Evolutionary conservation across 2,329 filamentous ascomycete genomes (phyloP).

Genomic region (Elsinoe ampelina): DNA sequence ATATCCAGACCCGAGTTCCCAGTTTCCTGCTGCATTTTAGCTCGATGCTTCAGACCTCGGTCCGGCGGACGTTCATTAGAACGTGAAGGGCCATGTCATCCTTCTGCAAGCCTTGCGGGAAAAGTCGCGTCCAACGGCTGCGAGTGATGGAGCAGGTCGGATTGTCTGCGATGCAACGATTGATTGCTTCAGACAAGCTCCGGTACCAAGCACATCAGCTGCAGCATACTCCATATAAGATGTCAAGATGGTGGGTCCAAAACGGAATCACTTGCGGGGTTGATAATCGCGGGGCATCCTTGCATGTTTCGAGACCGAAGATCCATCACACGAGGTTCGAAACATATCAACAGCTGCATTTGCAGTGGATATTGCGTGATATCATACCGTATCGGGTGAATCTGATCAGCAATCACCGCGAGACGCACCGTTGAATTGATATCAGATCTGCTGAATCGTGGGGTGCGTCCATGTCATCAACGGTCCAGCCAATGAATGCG

Average conservation of each 20-base stretch:
- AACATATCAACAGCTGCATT: too few species aligned
- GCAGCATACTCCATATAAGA: neutral
- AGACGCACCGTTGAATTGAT: neutral
- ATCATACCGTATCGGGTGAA: neutral
- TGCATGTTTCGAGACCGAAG: neutral
- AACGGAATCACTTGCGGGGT: neutral
- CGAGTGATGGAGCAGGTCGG: neutral
- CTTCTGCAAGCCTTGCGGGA: slow-evolving; percentile 1
- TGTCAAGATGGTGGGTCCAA: neutral
- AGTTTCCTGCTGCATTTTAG: neutral
- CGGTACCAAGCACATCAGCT: neutral
- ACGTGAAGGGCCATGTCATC: neutral
- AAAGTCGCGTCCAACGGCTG: neutral
- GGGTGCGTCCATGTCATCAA: neutral
- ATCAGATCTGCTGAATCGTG: neutral
- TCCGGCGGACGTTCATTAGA: neutral
- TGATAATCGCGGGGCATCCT: slow-evolving; percentile 5
- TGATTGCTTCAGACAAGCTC: neutral
- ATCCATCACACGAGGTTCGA: neutral
- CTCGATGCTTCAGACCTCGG: neutral
- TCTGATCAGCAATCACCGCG: neutral
- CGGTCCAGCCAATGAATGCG: slow-evolving; percentile 6
- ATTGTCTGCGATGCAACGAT: neutral
- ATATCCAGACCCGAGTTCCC: too few species aligned
- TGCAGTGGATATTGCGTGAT: neutral